These are phyloP conservation scores for Cerioporus squamosus DNA, from an alignment of 1,284 basidiomycete species.

Conservation along the genomic window DNA sequence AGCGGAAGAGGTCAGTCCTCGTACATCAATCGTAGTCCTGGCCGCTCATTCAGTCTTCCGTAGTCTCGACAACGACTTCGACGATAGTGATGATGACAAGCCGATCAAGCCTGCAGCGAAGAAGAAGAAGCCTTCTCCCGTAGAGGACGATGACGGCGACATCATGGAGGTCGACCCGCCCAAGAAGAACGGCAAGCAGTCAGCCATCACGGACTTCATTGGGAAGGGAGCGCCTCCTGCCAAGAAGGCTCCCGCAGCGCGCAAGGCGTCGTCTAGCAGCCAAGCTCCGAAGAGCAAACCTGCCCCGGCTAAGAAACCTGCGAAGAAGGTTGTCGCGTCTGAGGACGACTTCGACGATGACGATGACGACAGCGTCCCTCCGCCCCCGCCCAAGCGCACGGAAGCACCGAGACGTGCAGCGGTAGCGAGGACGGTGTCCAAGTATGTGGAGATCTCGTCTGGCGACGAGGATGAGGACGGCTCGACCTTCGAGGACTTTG, in stretches of 20 bases:
- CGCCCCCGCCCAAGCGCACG: slow-evolving; percentile 31
- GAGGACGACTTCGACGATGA: slow-evolving; percentile 39
- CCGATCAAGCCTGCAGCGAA: slow-evolving; percentile 46
- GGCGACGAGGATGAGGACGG: slow-evolving; percentile 36
- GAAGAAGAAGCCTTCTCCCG: slow-evolving; percentile 29
- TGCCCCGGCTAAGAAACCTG: slow-evolving; percentile 40
- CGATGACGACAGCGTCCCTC: slow-evolving; percentile 16
- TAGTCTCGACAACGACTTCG: slow-evolving; percentile 37
- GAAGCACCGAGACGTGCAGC: slow-evolving; percentile 41
- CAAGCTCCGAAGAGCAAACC: slow-evolving; percentile 36
- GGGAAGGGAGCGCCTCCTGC: slow-evolving; percentile 47
- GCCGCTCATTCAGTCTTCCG: neutral
- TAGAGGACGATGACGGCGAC: slow-evolving; percentile 47
- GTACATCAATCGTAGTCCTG: neutral
- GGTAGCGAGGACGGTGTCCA: slow-evolving; percentile 35
- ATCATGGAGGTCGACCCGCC: slow-evolving; percentile 46
- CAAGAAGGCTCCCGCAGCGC: slow-evolving; percentile 29
- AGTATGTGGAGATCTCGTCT: slow-evolving; percentile 45
- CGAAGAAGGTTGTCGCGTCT: slow-evolving; percentile 37
- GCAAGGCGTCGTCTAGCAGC: slow-evolving; percentile 31
- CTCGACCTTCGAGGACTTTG: slow-evolving; percentile 37
- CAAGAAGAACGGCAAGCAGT: slow-evolving; percentile 42
- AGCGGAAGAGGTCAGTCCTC: slow-evolving; percentile 57
- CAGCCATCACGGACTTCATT: slow-evolving; percentile 63
- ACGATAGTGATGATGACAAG: slow-evolving; percentile 45